Percentiles rank a stretch among this genome's conserved stretches.
phyloP scores from a whole-genome alignment of 768 basidiomycete genomes.

The Pulveroboletus sp. region DNA sequence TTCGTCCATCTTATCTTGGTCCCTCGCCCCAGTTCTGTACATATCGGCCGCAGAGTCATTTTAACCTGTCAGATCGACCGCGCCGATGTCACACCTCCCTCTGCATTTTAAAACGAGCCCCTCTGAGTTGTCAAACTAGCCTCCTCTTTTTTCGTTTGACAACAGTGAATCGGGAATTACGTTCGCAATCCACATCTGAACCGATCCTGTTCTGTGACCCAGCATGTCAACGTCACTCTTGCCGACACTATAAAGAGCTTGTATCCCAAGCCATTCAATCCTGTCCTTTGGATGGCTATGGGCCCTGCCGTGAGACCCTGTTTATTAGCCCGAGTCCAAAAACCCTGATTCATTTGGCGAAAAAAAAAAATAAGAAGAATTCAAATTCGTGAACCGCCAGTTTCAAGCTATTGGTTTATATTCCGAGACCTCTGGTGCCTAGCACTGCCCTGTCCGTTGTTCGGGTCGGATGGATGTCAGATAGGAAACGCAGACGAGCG shows the following conservation, averaged over 20 bases:
- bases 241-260: background rate
- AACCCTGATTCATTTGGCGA: no score
- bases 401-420: no score
- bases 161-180: background rate
- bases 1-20: background rate
- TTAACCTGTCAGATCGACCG: slow-evolving; percentile 25
- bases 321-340: no score
- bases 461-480: no score
- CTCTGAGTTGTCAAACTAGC: background rate
- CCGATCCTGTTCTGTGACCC: background rate
- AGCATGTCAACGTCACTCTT: background rate
- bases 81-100: background rate
- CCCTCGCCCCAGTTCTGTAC: slow-evolving; percentile 54
- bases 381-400: no score
- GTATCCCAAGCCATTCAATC: background rate
- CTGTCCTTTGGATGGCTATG: background rate
- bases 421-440: no score
- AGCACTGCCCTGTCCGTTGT: no score
- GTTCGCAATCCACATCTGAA: background rate
- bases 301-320: no score
- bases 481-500: no score
- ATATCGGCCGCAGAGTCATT: slow-evolving; percentile 68
- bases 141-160: no score
- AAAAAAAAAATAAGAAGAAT: no score
- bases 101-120: background rate